phyloP scores from a whole-genome alignment of 768 basidiomycete species.

The Mrakia frigida region DNA sequence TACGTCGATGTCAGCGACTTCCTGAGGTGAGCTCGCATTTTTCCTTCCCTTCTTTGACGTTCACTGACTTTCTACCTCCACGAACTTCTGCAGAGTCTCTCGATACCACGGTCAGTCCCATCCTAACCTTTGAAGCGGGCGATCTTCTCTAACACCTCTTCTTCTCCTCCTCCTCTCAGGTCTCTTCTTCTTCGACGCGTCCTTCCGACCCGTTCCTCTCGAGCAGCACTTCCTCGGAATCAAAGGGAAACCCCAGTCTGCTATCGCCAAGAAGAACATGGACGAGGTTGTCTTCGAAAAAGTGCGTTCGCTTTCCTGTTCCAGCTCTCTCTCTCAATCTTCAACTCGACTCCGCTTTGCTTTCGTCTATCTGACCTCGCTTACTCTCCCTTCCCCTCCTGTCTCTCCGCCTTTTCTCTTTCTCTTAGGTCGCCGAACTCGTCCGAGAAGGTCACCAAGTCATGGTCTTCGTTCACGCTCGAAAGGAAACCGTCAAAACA shows the following conservation, averaged over 20 bases:
- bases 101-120: constrained; percentile 17
- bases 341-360: constrained; percentile 52
- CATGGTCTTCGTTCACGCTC: constrained; percentile 98
- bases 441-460: constrained; percentile 92
- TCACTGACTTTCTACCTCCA: not conserved
- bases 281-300: constrained; percentile 86
- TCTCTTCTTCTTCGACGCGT: constrained; percentile 95
- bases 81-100: constrained; percentile 25
- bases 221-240: constrained; percentile 96
- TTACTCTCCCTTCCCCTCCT: not conserved
- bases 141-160: no score
- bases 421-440: constrained; percentile 61
- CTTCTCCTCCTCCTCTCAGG: constrained; percentile 50
- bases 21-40: constrained; percentile 61
- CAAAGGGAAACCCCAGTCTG: constrained; percentile 75
- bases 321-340: not conserved
- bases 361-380: constrained; percentile 58
- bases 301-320: constrained; percentile 33
- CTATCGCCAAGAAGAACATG: constrained; percentile 70
- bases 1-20: constrained; percentile 96
- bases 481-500: constrained; percentile 95
- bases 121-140: not conserved
- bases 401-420: not conserved
- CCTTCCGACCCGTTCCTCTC: constrained; percentile 90
- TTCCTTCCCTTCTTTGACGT: not conserved